A percentile compares a stretch with the other conserved stretches of the same genome.
These are phyloP conservation scores for Debaryomyces tyrocola DNA, from an alignment of 805 yeast species.

Conservation along the genomic window DNA sequence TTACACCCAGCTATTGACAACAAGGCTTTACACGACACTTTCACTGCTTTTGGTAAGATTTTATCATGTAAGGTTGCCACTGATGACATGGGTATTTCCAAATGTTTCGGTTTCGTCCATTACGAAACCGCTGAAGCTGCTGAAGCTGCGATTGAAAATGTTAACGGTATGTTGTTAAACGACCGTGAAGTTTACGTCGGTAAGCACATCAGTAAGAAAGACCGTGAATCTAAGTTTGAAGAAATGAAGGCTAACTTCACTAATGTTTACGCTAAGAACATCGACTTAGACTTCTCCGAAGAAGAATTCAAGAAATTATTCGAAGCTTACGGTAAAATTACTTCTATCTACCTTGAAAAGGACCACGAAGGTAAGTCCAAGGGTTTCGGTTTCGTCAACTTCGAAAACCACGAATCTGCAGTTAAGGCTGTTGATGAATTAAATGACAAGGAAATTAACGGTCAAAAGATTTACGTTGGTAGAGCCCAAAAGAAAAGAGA, in stretches of 20 bases:
- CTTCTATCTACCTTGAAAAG: constrained; percentile 77
- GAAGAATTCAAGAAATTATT: constrained; percentile 74
- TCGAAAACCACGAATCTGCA: constrained; percentile 83
- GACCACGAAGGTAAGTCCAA: constrained; percentile 86
- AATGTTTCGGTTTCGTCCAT: constrained; percentile 97
- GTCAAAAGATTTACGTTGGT: constrained; percentile 89
- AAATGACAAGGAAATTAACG: constrained; percentile 82
- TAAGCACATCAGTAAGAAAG: constrained; percentile 87
- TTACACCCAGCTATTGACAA: constrained; percentile 97
- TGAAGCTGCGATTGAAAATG: constrained; percentile 90
- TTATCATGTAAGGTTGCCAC: constrained; percentile 97
- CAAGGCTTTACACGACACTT: constrained; percentile 98
- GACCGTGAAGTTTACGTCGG: constrained; percentile 96
- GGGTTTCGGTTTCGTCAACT: constrained; percentile 97
- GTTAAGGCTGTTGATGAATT: constrained; percentile 87
- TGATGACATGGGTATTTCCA: constrained; percentile 86
- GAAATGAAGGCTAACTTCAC: constrained; percentile 91
- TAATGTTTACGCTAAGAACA: constrained; percentile 92
- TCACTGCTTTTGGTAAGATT: constrained; percentile 93
- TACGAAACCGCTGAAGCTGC: constrained; percentile 93
- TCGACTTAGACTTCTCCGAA: constrained; percentile 67
- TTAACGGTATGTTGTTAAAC: constrained; percentile 96
- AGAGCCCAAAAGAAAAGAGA: constrained; percentile 99
- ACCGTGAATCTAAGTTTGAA: constrained; percentile 91
- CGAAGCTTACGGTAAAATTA: constrained; percentile 70